Evolutionary conservation across 2,329 filamentous ascomycete species (phyloP).

Genomic region (Salinomyces thailandicus): DNA sequence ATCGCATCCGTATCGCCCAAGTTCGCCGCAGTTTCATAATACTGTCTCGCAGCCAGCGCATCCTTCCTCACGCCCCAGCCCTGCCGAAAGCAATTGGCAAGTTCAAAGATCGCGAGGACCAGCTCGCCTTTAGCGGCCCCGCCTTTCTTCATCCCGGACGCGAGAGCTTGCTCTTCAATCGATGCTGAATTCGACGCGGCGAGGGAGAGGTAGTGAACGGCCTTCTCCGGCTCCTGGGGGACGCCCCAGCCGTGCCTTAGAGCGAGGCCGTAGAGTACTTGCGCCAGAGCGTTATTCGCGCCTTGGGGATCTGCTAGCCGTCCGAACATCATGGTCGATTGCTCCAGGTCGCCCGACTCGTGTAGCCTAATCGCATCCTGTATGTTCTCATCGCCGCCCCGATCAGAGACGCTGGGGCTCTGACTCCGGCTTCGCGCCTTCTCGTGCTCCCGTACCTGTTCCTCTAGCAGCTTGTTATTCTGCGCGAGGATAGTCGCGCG

Average conservation of each 20-base stretch:
- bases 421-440: constrained; percentile 15
- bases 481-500: constrained; percentile 77
- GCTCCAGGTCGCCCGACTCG: constrained; percentile 67
- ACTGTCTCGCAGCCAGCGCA: constrained; percentile 72
- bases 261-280: constrained; percentile 90
- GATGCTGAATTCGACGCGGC: constrained; percentile 84
- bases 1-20: constrained; percentile 93
- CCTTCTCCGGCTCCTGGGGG: constrained; percentile 56
- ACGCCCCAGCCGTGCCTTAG: constrained; percentile 94
- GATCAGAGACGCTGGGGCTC: constrained; percentile 28
- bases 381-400: constrained; percentile 51
- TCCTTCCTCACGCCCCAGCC: constrained; percentile 89
- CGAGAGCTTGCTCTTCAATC: constrained; percentile 74
- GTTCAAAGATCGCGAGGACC: constrained; percentile 89
- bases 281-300: constrained; percentile 83
- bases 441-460: constrained; percentile 13
- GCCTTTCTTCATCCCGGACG: constrained; percentile 82
- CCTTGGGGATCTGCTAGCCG: constrained; percentile 71
- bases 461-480: constrained; percentile 35
- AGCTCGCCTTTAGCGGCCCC: constrained; percentile 93
- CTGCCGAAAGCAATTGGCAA: constrained; percentile 85
- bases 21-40: constrained; percentile 96
- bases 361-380: constrained; percentile 93
- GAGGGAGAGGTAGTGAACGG: constrained; percentile 73
- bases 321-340: constrained; percentile 78